Conservation (phyloP, 2,329 filamentous ascomycete species). For the Mycosphaerella sp. region DNA sequence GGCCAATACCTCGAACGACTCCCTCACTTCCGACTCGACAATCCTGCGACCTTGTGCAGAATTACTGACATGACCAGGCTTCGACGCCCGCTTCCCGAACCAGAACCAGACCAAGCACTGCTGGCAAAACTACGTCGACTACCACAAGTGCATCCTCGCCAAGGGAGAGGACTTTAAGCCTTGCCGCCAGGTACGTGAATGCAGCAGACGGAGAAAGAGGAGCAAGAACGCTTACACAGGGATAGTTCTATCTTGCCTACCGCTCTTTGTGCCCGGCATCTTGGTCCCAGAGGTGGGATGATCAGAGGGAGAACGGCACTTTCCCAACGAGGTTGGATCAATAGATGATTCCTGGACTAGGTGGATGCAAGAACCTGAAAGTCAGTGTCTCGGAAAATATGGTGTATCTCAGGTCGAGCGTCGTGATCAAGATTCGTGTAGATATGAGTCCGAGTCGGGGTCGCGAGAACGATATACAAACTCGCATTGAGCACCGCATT, state of each 20-base stretch:
- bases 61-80: slow-evolving; percentile 55
- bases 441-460: slow-evolving; percentile 10
- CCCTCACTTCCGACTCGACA: background rate
- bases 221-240: background rate
- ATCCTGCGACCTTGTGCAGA: background rate
- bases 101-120: slow-evolving; percentile 99
- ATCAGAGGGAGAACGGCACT: slow-evolving; percentile 68
- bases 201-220: background rate
- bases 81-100: slow-evolving; percentile 99
- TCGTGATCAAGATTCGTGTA: slow-evolving; percentile 15
- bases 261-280: slow-evolving; percentile 92
- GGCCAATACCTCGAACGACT: background rate
- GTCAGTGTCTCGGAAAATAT: background rate
- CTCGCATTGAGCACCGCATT: background rate
- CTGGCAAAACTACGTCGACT: slow-evolving; percentile 99
- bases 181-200: slow-evolving; percentile 74
- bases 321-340: slow-evolving; percentile 49
- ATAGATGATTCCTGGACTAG: slow-evolving; percentile 29
- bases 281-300: slow-evolving; percentile 94
- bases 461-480: slow-evolving; percentile 3
- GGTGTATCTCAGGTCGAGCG: slow-evolving; percentile 2
- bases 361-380: background rate
- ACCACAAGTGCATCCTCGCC: slow-evolving; percentile 98
- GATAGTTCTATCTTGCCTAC: slow-evolving; percentile 91
- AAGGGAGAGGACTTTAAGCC: slow-evolving; percentile 98